Percentiles rank a stretch among this genome's conserved stretches.
These are phyloP conservation scores for Pseudoperonospora humuli DNA, from an alignment of 352 stramenopile genomes.

Conservation along the genomic window DNA sequence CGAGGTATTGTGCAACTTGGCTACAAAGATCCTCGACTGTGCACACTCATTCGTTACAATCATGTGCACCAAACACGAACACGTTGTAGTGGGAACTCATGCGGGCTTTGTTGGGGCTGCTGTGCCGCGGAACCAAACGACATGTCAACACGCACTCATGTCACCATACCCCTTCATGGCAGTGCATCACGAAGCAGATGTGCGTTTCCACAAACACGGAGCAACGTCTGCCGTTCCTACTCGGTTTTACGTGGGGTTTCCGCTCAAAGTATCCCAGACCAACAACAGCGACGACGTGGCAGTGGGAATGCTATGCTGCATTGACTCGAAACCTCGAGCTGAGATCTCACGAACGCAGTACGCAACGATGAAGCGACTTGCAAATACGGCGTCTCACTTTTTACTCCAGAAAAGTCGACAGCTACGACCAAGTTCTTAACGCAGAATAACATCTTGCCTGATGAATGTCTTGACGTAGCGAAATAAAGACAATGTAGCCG, in stretches of 20 bases:
- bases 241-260: slow-evolving; percentile 34
- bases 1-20: slow-evolving; percentile 26
- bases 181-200: slow-evolving; percentile 25
- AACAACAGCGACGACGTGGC: too few relatives aligned
- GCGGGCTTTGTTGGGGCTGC: slow-evolving; percentile 11
- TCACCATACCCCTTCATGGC: slow-evolving; percentile 22
- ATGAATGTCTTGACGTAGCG: too few relatives aligned
- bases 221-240: slow-evolving; percentile 11
- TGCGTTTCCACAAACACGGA: slow-evolving; percentile 28
- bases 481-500: too few relatives aligned
- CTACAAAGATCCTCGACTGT: slow-evolving; percentile 15
- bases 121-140: slow-evolving; percentile 23
- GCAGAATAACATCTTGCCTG: too few relatives aligned
- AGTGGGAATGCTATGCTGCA: slow-evolving; percentile 31
- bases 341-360: slow-evolving; percentile 32
- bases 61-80: slow-evolving; percentile 25
- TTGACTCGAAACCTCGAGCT: slow-evolving; percentile 18
- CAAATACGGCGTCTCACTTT: slow-evolving; percentile 21
- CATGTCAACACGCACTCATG: slow-evolving; percentile 34
- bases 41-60: slow-evolving; percentile 23
- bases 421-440: too few relatives aligned
- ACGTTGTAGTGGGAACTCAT: slow-evolving; percentile 23
- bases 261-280: slow-evolving; percentile 12
- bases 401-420: too few relatives aligned
- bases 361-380: slow-evolving; percentile 24